Evolutionary conservation across 2,329 filamentous ascomycete genomes (phyloP).

Genomic region (Penicillium sumatraense): DNA sequence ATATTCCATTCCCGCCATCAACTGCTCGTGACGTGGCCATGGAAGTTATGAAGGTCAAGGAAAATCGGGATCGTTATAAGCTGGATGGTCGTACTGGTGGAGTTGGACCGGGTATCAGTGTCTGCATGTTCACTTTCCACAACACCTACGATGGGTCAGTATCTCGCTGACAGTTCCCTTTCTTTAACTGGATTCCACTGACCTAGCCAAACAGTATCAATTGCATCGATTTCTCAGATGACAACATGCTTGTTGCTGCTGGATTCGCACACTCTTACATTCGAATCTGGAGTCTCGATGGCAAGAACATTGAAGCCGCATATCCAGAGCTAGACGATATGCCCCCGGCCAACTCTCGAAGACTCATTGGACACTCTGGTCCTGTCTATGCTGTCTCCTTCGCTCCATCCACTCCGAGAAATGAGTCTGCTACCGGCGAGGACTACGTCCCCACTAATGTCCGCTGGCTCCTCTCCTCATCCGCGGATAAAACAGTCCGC

Average conservation of each 20-base stretch:
- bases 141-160: conserved; percentile 87
- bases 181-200: conserved; percentile 15
- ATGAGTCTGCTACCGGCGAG: conserved; percentile 47
- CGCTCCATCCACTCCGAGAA: conserved; percentile 67
- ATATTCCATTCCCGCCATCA: conserved; percentile 85
- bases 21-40: conserved; percentile 88
- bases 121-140: conserved; percentile 98
- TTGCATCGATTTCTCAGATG: conserved; percentile 94
- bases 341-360: conserved; percentile 72
- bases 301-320: conserved; percentile 74
- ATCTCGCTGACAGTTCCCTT: not conserved
- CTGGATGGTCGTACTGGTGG: conserved; percentile 85
- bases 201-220: conserved; percentile 66
- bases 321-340: conserved; percentile 63
- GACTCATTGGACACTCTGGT: conserved; percentile 83
- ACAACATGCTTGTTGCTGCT: conserved; percentile 82
- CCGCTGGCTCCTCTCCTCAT: conserved; percentile 83
- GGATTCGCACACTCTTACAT: conserved; percentile 96
- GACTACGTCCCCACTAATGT: conserved; percentile 59
- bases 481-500: conserved; percentile 83
- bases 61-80: conserved; percentile 88
- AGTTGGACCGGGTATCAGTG: conserved; percentile 79
- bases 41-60: conserved; percentile 91
- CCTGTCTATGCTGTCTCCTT: conserved; percentile 91
- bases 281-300: conserved; percentile 89